Conservation (phyloP, 176 grass and related monocot species). For the Avena sativa region DNA sequence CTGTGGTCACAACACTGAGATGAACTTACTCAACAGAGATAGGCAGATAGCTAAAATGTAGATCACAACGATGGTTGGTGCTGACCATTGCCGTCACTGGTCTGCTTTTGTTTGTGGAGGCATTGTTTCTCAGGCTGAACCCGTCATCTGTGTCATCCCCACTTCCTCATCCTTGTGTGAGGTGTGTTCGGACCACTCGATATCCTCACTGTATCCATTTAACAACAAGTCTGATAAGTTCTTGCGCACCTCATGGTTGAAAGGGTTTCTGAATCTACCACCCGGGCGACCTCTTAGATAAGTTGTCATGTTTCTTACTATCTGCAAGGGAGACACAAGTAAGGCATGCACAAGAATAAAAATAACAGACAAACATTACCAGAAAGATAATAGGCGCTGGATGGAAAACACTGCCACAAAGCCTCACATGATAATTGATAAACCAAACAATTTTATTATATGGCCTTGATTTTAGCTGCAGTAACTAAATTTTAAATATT, state of each 20-base stretch:
- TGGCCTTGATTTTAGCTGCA: no score
- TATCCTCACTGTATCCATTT: conserved; percentile 84
- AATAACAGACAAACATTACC: not conserved
- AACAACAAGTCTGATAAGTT: conserved; percentile 93
- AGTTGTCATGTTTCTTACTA: conserved; percentile 94
- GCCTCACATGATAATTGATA: not conserved
- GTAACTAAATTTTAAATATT: no score
- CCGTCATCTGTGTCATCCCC: conserved; percentile 78
- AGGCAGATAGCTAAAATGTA: no score
- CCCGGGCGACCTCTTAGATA: conserved; percentile 87
- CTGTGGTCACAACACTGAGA: not conserved
- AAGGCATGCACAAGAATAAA: conserved; percentile 28
- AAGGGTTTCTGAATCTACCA: conserved; percentile 88
- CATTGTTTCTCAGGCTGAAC: not conserved
- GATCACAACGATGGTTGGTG: not conserved
- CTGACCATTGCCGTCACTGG: no score
- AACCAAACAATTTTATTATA: no score
- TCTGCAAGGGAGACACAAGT: conserved; percentile 55
- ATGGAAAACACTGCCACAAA: conserved; percentile 32
- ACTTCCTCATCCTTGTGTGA: conserved; percentile 66
- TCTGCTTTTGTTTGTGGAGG: no score
- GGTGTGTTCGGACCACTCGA: conserved; percentile 49
- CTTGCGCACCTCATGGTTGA: conserved; percentile 75
- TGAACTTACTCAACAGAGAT: no score
- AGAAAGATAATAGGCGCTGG: conserved; percentile 18